Base-by-base conservation (phyloP, 208 protist genomes). In the Leishmania braziliensis region DNA sequence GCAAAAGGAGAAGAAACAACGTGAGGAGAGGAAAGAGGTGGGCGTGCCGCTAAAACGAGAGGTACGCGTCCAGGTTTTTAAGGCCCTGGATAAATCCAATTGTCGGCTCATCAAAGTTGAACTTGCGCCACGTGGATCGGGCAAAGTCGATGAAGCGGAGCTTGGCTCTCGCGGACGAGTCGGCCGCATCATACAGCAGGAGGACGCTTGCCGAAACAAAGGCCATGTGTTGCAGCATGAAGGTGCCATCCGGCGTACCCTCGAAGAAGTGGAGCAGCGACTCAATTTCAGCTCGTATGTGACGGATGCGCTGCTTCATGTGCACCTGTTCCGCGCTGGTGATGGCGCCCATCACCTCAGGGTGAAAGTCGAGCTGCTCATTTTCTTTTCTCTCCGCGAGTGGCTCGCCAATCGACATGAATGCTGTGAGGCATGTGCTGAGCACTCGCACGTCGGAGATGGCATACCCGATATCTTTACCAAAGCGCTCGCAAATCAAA, bases 161-260 rank as follows among this genome's bases (percentile, higher is more conserved):
- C 3, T 50, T 58, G 29, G 81, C 54, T 33, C 71, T 83, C 36
- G 48, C 65, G 66, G 46, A 51, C 18, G 72, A 46, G 4, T 68
- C 74, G 3, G 46, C 77, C 5, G 89, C 85, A 77, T 96, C 91
- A 77, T 96, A 96, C 6, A 93, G 69, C n/a, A 95, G 75, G 43
- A 96, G 77, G 48, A 95, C 56, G 39, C 87, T 93, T 23, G 91
- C 81, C n/a, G 93, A 96, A 0, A 96, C 91, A 83, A 96, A 93
- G 1, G 93, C 91, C 77, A 91, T 89, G 36, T 87, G 72, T 43
- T 86, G 72, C 20, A 95, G 60, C 60, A 96, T 60, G 68, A 83
- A 90, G 14, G 62, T 48, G n/a, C 93, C 93, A 3, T 91, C 82
- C 3, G 87, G 66, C 1, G 86, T 89, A 18, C 84, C 65, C 29